Evolutionary conservation across 1,139 yeast genomes (phyloP), one percentile per base, ranked within the genome.

Genomic region (Suhomyces coccinellae): DNA sequence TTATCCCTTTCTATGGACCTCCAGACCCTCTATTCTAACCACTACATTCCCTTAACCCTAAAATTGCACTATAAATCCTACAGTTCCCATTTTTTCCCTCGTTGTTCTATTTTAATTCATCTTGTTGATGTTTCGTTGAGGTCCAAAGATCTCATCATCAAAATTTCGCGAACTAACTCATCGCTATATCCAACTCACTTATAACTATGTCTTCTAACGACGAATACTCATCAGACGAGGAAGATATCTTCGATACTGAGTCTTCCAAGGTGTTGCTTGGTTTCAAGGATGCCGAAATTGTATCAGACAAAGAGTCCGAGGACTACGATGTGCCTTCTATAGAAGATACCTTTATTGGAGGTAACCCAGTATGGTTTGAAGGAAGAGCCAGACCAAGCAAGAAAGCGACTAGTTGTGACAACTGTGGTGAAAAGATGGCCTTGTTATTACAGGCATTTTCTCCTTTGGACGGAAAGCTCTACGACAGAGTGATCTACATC

Each of bases 291-390:
- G 72, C 68, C 33, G 75, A 66, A 48, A 73, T 72, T 20, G 60
- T 46, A 12, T 15, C 36, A 2, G 55, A 56, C 8, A 44, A 36
- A 14, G 43, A 46, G 6, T 42, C 39, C 17, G 39, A 37, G 2
- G 52, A 47, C 6, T 41, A 46, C 14, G 59, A 55, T 17, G 71
- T 62, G 29, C 79, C 88, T 14, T 73, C 82, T 0, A 61, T 82
- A 3, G 89, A 84, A 52, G 96, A 88, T 57, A 80, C 93, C 1
- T 83, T 87, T 53, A 74, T 89, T 32, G 97, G 97, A 0, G 93
- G 95, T 0, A 71, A 75, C 45, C 96, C 95, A 4, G 59, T 77
- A 2, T 81, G 72, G 74, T 66, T 85, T 37, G 77, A 78, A 48
- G 74, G 76, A 2, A 67, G 71, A 0, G 80, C 89, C 0, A 62